Evolutionary conservation across 768 basidiomycete genomes (phyloP).

Genomic region (Coprinopsis marcescibilis): DNA sequence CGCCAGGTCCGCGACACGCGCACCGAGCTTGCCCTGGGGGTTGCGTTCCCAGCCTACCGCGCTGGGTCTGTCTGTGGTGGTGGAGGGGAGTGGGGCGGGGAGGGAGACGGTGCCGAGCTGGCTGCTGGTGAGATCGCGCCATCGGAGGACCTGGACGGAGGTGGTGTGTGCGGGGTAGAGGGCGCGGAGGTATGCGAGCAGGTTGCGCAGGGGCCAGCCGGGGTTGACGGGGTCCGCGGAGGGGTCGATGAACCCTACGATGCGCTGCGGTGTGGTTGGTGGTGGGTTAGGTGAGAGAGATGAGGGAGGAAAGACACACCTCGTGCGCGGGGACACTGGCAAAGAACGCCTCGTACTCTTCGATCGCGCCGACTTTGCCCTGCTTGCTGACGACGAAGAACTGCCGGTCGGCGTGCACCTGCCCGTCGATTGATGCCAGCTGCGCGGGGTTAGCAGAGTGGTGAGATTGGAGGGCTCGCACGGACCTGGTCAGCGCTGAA

Average conservation of each 20-base stretch:
- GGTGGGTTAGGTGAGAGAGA: neutral
- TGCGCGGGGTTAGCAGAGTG: slow-evolving; percentile 17
- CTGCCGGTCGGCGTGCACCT: slow-evolving; percentile 34
- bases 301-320: slow-evolving; percentile 15
- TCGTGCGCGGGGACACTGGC: slow-evolving; percentile 30
- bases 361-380: slow-evolving; percentile 45
- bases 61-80: slow-evolving; percentile 34
- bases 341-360: slow-evolving; percentile 59
- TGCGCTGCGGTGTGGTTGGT: slow-evolving; percentile 24
- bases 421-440: slow-evolving; percentile 48
- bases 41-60: slow-evolving; percentile 98
- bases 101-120: slow-evolving; percentile 49
- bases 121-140: slow-evolving; percentile 51
- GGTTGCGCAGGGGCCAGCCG: slow-evolving; percentile 92
- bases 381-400: slow-evolving; percentile 58
- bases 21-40: slow-evolving; percentile 77
- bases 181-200: slow-evolving; percentile 74
- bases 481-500: slow-evolving; percentile 23
- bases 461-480: slow-evolving; percentile 23
- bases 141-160: slow-evolving; percentile 63
- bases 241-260: slow-evolving; percentile 76
- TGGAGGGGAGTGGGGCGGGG: slow-evolving; percentile 17
- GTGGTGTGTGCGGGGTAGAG: slow-evolving; percentile 45
- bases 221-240: slow-evolving; percentile 70
- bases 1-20: slow-evolving; percentile 83